Percentiles rank a stretch among this genome's conserved stretches.
phyloP scores from a whole-genome alignment of 371 early-diverging fungal genomes.

The Mortierella sp. region DNA sequence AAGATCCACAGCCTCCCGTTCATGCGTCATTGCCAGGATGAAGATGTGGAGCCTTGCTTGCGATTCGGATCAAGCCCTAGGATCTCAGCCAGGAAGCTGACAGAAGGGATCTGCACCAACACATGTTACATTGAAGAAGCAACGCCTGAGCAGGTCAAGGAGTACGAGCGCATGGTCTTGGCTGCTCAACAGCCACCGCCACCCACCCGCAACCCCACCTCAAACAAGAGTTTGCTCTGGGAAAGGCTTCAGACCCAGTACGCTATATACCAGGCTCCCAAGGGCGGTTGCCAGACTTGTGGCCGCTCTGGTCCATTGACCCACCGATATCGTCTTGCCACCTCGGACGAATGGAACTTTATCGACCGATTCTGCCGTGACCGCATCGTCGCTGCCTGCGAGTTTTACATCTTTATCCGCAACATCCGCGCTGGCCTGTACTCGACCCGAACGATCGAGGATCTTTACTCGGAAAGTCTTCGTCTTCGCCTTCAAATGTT shows the following conservation, averaged over 20 bases:
- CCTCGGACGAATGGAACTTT: slow-evolving; percentile 83
- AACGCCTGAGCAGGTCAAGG: slow-evolving; percentile 75
- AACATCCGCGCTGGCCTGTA: slow-evolving; percentile 88
- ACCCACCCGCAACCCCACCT: slow-evolving; percentile 62
- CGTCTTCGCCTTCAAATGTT: slow-evolving; percentile 90
- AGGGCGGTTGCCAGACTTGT: slow-evolving; percentile 87
- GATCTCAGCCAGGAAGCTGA: slow-evolving; percentile 82
- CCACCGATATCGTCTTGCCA: slow-evolving; percentile 83
- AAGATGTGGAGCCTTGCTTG: slow-evolving; percentile 91
- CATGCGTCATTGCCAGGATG: slow-evolving; percentile 84
- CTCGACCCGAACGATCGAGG: slow-evolving; percentile 75
- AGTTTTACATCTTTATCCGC: slow-evolving; percentile 92
- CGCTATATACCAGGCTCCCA: slow-evolving; percentile 50
- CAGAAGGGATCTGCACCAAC: slow-evolving; percentile 87
- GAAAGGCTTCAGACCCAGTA: slow-evolving; percentile 65
- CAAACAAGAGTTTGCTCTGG: slow-evolving; percentile 71
- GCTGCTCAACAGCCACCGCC: slow-evolving; percentile 60
- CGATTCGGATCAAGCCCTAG: slow-evolving; percentile 88
- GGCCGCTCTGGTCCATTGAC: slow-evolving; percentile 76
- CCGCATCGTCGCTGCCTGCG: slow-evolving; percentile 89
- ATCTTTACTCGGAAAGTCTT: slow-evolving; percentile 83
- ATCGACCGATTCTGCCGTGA: slow-evolving; percentile 90
- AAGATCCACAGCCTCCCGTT: slow-evolving; percentile 82
- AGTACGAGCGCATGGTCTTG: slow-evolving; percentile 57
- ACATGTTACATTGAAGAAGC: slow-evolving; percentile 80